Evolutionary conservation across 305 asterid genomes (phyloP).

Genomic region (Striga hermonthica): DNA sequence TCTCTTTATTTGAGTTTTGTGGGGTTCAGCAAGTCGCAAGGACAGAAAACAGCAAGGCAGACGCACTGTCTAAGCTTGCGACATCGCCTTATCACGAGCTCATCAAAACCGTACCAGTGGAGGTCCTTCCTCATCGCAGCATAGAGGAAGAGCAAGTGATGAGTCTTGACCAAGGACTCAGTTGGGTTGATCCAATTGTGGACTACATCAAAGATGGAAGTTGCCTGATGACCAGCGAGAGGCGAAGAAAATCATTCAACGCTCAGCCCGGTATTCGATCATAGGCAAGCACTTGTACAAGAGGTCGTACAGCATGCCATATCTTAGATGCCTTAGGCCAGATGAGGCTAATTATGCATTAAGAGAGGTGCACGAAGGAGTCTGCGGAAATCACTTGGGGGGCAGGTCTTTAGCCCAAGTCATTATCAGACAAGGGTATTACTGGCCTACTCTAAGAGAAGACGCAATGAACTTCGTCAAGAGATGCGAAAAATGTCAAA

Average conservation of each 20-base stretch:
- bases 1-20: not conserved
- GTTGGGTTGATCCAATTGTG: not conserved
- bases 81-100: not conserved
- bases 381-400: not conserved
- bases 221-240: not conserved
- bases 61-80: not conserved
- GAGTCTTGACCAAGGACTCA: not conserved
- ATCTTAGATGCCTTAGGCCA: not conserved
- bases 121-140: not conserved
- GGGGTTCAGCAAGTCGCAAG: not conserved
- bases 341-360: not conserved
- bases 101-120: not conserved
- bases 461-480: not conserved
- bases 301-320: not conserved
- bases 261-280: not conserved
- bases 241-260: not conserved
- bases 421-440: not conserved
- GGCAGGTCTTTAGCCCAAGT: not conserved
- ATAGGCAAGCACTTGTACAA: not conserved
- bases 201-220: not conserved
- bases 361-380: too few relatives aligned
- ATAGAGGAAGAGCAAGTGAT: not conserved
- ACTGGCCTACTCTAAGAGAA: not conserved
- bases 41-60: not conserved
- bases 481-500: not conserved